phyloP scores from a whole-genome alignment of 345 rosid genomes.

The Rhodomyrtus tomentosa region DNA sequence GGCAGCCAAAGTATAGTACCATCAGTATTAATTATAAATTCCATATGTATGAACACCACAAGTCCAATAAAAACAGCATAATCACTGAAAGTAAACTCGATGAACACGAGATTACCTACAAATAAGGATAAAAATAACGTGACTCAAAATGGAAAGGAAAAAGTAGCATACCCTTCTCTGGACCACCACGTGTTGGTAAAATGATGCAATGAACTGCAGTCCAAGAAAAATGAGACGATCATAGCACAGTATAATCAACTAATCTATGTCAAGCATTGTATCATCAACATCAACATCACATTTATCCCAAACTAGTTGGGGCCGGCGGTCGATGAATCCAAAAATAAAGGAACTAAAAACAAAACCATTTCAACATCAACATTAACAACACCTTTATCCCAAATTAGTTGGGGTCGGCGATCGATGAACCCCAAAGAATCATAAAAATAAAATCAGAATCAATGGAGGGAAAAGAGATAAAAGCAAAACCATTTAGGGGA shows the following conservation, averaged over 20 bases:
- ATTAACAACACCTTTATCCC: too few relatives aligned
- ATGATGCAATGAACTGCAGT: conserved; percentile 80
- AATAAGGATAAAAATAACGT: neutral
- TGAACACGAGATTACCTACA: neutral
- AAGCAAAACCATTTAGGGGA: too few relatives aligned
- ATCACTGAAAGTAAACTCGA: neutral
- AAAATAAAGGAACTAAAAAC: too few relatives aligned
- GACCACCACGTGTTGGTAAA: conserved; percentile 84
- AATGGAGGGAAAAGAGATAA: too few relatives aligned
- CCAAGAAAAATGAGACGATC: conserved; percentile 3
- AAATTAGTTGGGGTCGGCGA: too few relatives aligned
- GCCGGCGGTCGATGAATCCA: too few relatives aligned
- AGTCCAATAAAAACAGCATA: neutral
- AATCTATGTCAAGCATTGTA: neutral
- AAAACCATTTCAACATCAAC: too few relatives aligned
- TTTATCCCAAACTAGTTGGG: too few relatives aligned
- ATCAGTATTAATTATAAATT: neutral
- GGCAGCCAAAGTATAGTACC: neutral
- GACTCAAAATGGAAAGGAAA: neutral
- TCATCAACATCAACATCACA: too few relatives aligned
- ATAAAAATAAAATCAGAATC: too few relatives aligned
- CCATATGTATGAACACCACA: neutral
- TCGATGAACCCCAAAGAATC: too few relatives aligned
- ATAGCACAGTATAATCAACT: neutral
- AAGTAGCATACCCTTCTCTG: conserved; percentile 68